A percentile compares a stretch with the other conserved stretches of the same genome.
phyloP scores from a whole-genome alignment of 2,329 filamentous ascomycete species.

The Stenocarpella maydis region DNA sequence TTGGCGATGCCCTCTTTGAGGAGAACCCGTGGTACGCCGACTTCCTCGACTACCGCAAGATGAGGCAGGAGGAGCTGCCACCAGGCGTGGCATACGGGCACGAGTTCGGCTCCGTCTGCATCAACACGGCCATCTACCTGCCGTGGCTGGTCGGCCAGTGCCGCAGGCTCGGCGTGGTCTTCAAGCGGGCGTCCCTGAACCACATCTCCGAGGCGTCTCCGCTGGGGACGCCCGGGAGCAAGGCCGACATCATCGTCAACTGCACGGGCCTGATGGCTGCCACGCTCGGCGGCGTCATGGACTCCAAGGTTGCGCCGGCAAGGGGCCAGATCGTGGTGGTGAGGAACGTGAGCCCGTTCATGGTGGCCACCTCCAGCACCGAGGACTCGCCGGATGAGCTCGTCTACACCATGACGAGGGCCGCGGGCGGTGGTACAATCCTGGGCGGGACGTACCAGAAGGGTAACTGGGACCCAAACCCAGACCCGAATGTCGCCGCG shows the following conservation, averaged over 20 bases:
- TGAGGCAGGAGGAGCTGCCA: slow-evolving; percentile 67
- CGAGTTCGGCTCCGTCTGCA: slow-evolving; percentile 85
- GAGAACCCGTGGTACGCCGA: slow-evolving; percentile 78
- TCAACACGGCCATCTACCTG: slow-evolving; percentile 89
- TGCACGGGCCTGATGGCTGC: slow-evolving; percentile 81
- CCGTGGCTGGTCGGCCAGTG: slow-evolving; percentile 86
- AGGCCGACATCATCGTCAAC: slow-evolving; percentile 79
- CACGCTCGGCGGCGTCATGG: slow-evolving; percentile 82
- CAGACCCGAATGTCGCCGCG: slow-evolving; percentile 80
- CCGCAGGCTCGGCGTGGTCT: slow-evolving; percentile 72
- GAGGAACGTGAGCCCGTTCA: slow-evolving; percentile 76
- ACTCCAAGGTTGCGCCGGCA: slow-evolving; percentile 75
- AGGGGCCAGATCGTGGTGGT: slow-evolving; percentile 88
- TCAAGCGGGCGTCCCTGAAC: slow-evolving; percentile 69
- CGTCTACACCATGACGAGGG: slow-evolving; percentile 84
- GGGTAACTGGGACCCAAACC: slow-evolving; percentile 79
- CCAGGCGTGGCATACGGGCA: slow-evolving; percentile 75
- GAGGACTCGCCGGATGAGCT: slow-evolving; percentile 78
- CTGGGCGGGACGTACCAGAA: slow-evolving; percentile 87
- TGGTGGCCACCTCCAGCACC: slow-evolving; percentile 75
- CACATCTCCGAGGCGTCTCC: slow-evolving; percentile 76
- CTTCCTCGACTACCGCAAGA: slow-evolving; percentile 73
- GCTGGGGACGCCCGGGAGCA: slow-evolving; percentile 61
- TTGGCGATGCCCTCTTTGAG: slow-evolving; percentile 69
- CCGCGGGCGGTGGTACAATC: slow-evolving; percentile 81